Evolutionary conservation across 192 early-diverging fungal genomes (phyloP).

Genomic region (Umbelopsis isabellina): DNA sequence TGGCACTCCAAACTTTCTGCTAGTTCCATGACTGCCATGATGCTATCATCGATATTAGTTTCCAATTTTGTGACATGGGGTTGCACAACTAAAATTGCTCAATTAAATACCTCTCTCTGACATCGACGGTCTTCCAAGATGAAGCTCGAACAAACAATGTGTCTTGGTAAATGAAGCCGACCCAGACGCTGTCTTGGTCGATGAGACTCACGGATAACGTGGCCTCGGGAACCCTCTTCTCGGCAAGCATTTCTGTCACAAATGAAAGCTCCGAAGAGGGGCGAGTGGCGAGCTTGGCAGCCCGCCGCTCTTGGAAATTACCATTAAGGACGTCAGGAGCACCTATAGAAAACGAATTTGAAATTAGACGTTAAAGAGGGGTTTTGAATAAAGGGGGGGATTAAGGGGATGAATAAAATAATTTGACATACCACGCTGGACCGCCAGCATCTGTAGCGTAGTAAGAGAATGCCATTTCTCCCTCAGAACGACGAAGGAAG

Average conservation of each 20-base stretch:
- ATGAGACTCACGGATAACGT: constrained; percentile 15
- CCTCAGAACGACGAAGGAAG: constrained; percentile 11
- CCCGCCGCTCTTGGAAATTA: constrained; percentile 10
- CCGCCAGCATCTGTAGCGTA: constrained; percentile 21
- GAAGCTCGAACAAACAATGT: constrained; percentile 18
- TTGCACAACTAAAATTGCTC: constrained; percentile 5
- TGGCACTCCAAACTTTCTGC: constrained; percentile 2
- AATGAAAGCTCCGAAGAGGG: constrained; percentile 13
- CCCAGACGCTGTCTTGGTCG: constrained; percentile 20
- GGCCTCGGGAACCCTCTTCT: constrained; percentile 20
- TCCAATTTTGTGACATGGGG: neutral
- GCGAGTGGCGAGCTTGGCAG: constrained; percentile 15
- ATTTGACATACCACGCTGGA: constrained; percentile 21
- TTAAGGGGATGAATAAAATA: neutral
- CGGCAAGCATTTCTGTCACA: constrained; percentile 21
- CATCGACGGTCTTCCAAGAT: constrained; percentile 1
- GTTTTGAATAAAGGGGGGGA: too few species aligned
- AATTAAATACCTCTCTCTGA: constrained; percentile 8
- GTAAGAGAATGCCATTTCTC: constrained; percentile 6
- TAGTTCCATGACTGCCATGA: constrained; percentile 20
- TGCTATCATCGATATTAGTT: neutral
- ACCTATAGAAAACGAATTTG: neutral
- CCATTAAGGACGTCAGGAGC: constrained; percentile 21
- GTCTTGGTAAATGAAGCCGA: neutral
- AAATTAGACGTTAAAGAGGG: neutral